Evolutionary conservation across 2,329 filamentous ascomycete genomes (phyloP), one percentile per base, ranked within the genome.

Genomic region (Pseudopithomyces maydicus): DNA sequence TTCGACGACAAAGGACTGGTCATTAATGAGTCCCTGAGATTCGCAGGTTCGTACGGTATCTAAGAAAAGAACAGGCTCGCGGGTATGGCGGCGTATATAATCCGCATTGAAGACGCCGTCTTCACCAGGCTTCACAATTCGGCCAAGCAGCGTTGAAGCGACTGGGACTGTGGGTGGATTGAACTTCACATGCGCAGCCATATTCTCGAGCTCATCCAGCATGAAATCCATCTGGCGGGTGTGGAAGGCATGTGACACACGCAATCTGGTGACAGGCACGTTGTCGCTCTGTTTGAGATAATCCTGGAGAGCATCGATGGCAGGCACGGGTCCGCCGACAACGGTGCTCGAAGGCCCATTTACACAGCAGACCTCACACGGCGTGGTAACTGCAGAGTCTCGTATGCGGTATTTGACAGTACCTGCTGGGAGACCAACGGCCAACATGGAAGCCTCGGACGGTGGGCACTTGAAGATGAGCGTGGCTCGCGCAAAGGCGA

Each of bases 61-160:
- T 2, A 81, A 71, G 55, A 78, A 80, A 20, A 81, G 70, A 0
- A 61, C 58, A 1, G 80, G 74, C 54, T 82, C 77, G 2, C 80
- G 79, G 44, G 68, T 71, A 8, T 68, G 57, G 11, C 63, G 39
- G 22, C 54, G 26, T 2, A 61, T 17, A 23, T 61, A 56, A 14
- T 32, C 15, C 11, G 23, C 26, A 35, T 49, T 42, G 22, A 61
- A 54, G 4, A 46, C 35, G 6, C 80, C 81, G 51, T 81, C 69
- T 55, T 78, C 76, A 33, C 79, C 61, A 66, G 81, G 64, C 3
- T 79, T 72, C 32, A 77, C 68, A 38, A 38, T 38, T n/a, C 35
- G 35, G 6, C 75, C 77, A 11, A 80, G 66, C 4, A 81, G 69
- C 8, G 79, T 74, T 1, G 78, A 81, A 15, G 80, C 71, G 14